A percentile compares a stretch with the other conserved stretches of the same genome.
These are phyloP conservation scores for Thelephora terrestris DNA, from an alignment of 1,284 basidiomycete species.

Conservation along the genomic window DNA sequence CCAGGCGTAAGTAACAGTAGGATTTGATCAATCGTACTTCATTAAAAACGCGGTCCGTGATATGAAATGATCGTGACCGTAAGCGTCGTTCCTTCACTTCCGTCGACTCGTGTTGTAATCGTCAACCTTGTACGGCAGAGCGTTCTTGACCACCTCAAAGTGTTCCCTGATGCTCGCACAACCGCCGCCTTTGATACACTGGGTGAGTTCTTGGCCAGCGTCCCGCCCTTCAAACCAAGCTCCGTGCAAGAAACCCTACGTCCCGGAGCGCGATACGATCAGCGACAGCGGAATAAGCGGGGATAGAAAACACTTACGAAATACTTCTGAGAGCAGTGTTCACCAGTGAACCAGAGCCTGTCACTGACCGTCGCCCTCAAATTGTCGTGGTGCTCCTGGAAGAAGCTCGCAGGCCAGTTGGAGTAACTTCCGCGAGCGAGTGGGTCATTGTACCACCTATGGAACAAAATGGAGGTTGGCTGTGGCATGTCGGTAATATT, in stretches of 20 bases:
- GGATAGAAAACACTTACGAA: slow-evolving; percentile 24
- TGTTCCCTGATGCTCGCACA: slow-evolving; percentile 18
- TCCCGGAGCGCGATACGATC: slow-evolving; percentile 27
- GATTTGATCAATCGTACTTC: no score
- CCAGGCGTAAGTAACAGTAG: no score
- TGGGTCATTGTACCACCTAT: slow-evolving; percentile 45
- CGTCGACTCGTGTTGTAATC: no score
- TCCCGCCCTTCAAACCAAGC: slow-evolving; percentile 26
- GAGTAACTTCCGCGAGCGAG: slow-evolving; percentile 58
- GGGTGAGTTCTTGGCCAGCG: slow-evolving; percentile 8
- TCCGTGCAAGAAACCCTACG: slow-evolving; percentile 27
- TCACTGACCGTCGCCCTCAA: slow-evolving; percentile 43
- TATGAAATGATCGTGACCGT: no score
- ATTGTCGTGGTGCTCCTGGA: slow-evolving; percentile 42
- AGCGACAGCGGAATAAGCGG: not conserved
- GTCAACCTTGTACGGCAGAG: slow-evolving; percentile 8
- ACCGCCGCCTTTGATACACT: slow-evolving; percentile 5
- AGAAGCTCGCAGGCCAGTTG: slow-evolving; percentile 56
- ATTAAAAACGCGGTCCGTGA: no score
- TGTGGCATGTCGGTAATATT: slow-evolving; percentile 27
- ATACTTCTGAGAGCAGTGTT: slow-evolving; percentile 48
- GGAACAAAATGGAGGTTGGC: slow-evolving; percentile 45
- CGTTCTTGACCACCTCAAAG: slow-evolving; percentile 15
- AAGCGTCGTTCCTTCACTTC: no score
- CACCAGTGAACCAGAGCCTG: slow-evolving; percentile 54